phyloP scores from a whole-genome alignment of 2,329 filamentous ascomycete genomes.

The Didymella keratinophila region DNA sequence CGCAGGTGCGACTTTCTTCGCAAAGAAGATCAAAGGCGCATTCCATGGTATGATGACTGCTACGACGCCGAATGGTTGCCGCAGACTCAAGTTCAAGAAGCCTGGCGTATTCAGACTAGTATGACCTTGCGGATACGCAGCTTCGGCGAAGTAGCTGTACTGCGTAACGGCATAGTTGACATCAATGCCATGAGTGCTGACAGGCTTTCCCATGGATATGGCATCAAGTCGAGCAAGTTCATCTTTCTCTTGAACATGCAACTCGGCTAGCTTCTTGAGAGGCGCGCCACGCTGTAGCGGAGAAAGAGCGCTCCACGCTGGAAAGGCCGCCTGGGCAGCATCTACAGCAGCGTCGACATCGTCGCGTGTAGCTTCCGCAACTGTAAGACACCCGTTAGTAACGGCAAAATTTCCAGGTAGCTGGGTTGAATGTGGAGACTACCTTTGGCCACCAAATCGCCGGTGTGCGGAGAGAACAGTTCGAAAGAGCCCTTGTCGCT shows the following conservation, averaged over 20 bases:
- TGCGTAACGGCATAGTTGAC: conserved; percentile 81
- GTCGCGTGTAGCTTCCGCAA: conserved; percentile 32
- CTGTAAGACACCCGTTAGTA: conserved; percentile 18
- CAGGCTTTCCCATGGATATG: conserved; percentile 83
- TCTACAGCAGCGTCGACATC: conserved; percentile 38
- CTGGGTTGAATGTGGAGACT: neutral
- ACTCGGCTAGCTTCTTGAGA: conserved; percentile 55
- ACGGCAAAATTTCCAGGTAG: neutral
- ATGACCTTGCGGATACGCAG: conserved; percentile 81
- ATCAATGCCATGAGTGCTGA: conserved; percentile 74
- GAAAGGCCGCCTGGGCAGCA: conserved; percentile 38
- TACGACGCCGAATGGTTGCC: conserved; percentile 79
- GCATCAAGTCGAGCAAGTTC: conserved; percentile 81
- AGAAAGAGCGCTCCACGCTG: conserved; percentile 46
- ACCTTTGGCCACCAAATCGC: conserved; percentile 39
- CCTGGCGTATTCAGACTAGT: conserved; percentile 64
- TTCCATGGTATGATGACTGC: conserved; percentile 77
- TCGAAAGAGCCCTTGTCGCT: conserved; percentile 40
- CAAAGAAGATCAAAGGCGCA: conserved; percentile 37
- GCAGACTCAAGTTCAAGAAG: conserved; percentile 70
- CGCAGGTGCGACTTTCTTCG: conserved; percentile 38
- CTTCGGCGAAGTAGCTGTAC: conserved; percentile 79
- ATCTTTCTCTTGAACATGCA: conserved; percentile 63
- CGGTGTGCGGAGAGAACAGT: conserved; percentile 40
- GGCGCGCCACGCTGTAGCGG: conserved; percentile 51